phyloP scores from a whole-genome alignment of 2,329 filamentous ascomycete genomes.

The Penicillium sp. region DNA sequence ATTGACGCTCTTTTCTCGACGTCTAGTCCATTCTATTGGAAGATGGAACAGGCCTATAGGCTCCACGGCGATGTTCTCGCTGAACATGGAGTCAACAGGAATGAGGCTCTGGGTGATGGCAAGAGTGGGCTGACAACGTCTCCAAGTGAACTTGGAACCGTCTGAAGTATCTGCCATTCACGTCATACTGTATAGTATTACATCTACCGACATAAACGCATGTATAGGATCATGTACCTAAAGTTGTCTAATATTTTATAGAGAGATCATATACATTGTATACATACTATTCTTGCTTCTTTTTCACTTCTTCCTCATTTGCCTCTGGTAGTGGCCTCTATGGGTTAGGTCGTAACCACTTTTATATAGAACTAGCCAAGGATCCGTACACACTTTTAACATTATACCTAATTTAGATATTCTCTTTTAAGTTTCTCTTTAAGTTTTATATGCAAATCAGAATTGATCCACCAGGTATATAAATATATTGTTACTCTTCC shows the following conservation, averaged over 20 bases:
- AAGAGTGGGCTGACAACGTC: not conserved
- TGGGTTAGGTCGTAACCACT: not conserved
- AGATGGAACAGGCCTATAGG: slow-evolving; percentile 46
- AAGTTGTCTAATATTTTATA: not conserved
- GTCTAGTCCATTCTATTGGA: slow-evolving; percentile 45
- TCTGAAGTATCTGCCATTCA: not conserved
- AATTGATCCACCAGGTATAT: not conserved
- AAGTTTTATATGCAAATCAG: not conserved
- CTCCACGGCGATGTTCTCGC: slow-evolving; percentile 32
- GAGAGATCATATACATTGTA: too few species aligned
- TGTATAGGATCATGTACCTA: not conserved
- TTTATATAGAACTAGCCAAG: not conserved
- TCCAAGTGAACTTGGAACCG: not conserved
- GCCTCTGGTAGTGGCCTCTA: not conserved
- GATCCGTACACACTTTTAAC: not conserved
- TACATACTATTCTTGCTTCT: too few species aligned
- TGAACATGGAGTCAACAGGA: slow-evolving; percentile 13
- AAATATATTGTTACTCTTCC: not conserved
- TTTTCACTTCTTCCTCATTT: not conserved
- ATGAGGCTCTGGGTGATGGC: not conserved
- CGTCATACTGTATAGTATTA: not conserved
- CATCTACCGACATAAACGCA: not conserved
- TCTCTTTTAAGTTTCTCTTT: too few species aligned
- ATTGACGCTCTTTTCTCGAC: slow-evolving; percentile 52
- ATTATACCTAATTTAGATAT: too few species aligned